Evolutionary conservation across 2,329 filamentous ascomycete species (phyloP), one percentile per base, ranked within the genome.

Genomic region (Sporothrix luriei): DNA sequence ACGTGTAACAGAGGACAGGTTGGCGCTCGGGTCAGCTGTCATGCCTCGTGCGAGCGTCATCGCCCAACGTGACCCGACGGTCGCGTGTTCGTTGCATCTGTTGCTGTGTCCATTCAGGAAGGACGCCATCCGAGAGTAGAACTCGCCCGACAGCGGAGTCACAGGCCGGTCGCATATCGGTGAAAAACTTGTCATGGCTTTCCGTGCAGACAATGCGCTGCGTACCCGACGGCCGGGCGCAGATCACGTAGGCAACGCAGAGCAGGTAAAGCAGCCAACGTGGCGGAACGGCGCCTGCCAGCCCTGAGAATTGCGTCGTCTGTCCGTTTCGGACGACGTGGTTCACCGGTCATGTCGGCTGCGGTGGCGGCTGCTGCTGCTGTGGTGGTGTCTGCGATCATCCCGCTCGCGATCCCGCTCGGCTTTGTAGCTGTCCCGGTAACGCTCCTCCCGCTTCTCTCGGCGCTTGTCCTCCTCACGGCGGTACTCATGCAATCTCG

Each of bases 401-500:
- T 72, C 71, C 21, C 70, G 69, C 11, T 72, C 69, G 3, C 65
- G 69, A 24, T 73, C 69, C 4, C 73, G 73, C 57, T 74, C 73
- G 16, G 57, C 54, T 48, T 73, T 73, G 71, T 74, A 73, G 66
- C 73, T 74, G 62, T 73, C 69, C 29, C 72, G 70, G 46, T 72
- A 57, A 11, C 69, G 70, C n/a, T 72, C 71, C 16, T 72, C 68
- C 11, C 71, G 71, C 46, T 57, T 68, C 68, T 74, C 73, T 13
- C 66, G 70, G 11, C 72, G 70, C 68, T 72, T 71, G 54, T 73
- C 73, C 57, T 74, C 71, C 38, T 75, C 73, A 3, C 74, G 72
- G 1, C 73, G 72, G 69, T 75, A 75, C 4, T 75, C 74, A 66
- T 74, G 70, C n/a, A 75, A 71, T 38, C 59, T 70, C 2, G 73